These are phyloP conservation scores for Zoysia matrella DNA, from an alignment of 202 grass and related monocot species.

Conservation along the genomic window DNA sequence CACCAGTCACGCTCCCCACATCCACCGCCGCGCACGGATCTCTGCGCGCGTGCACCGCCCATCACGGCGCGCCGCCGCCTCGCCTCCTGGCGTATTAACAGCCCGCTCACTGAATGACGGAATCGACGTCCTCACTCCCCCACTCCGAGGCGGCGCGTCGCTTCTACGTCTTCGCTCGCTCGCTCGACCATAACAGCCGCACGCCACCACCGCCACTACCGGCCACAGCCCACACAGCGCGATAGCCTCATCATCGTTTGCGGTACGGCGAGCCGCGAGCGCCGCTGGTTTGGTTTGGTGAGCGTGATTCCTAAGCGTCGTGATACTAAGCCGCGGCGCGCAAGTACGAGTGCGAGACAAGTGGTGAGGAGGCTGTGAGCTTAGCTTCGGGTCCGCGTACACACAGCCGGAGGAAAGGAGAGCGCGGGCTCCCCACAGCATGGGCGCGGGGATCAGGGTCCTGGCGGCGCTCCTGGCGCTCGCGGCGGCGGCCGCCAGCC, in stretches of 20 bases:
- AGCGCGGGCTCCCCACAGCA: background rate
- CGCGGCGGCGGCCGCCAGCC: background rate
- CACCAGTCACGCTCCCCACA: no score
- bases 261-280: background rate
- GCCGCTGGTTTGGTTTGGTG: background rate
- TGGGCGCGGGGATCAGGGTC: slow-evolving; percentile 50
- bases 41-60: background rate
- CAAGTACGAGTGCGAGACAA: background rate
- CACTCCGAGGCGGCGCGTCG: slow-evolving; percentile 31
- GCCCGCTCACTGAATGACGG: background rate
- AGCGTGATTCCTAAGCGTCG: background rate
- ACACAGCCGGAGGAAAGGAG: background rate
- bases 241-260: slow-evolving; percentile 18
- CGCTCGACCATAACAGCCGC: slow-evolving; percentile 3
- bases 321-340: background rate
- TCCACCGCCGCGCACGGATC: slow-evolving; percentile 27
- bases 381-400: background rate
- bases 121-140: background rate
- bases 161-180: slow-evolving; percentile 20
- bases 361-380: no score
- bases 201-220: background rate
- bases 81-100: slow-evolving; percentile 1
- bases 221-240: background rate
- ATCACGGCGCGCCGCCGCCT: slow-evolving; percentile 29
- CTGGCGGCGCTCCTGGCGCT: slow-evolving; percentile 33